Conservation (phyloP, 2,329 filamentous ascomycete genomes). For the Talaromyces amestolkiae region DNA sequence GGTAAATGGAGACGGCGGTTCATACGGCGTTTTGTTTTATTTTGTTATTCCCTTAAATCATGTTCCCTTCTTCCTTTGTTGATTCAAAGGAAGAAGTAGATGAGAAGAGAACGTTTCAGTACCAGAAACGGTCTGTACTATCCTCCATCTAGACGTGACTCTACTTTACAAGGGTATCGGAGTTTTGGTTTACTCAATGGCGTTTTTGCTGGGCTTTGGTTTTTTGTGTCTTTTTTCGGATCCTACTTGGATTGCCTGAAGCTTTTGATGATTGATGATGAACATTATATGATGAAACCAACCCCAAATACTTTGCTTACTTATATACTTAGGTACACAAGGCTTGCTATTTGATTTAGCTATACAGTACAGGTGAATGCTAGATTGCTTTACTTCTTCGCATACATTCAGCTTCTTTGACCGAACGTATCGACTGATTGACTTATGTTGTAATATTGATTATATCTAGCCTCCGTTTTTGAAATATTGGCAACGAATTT, state of each 20-base stretch:
- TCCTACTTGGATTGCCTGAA: conserved; percentile 5
- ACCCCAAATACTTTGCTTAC: background rate
- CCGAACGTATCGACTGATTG: background rate
- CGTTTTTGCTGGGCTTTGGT: background rate
- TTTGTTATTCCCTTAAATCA: background rate
- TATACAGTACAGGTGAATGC: conserved; percentile 7
- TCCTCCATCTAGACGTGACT: background rate
- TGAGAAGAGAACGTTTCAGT: background rate
- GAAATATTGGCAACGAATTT: background rate
- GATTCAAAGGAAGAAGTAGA: background rate
- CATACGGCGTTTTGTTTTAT: background rate
- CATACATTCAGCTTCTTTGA: background rate
- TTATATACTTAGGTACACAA: conserved; percentile 5
- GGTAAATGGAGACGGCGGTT: background rate
- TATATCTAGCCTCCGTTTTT: no score
- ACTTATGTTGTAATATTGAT: background rate
- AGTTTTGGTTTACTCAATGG: background rate
- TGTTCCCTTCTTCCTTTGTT: background rate
- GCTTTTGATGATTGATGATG: conserved; percentile 3
- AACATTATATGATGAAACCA: conserved; percentile 2
- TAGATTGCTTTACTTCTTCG: background rate
- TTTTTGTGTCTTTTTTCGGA: background rate
- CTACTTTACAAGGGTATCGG: background rate
- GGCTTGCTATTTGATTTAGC: conserved; percentile 1
- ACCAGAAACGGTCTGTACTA: background rate